phyloP scores from a whole-genome alignment of 768 basidiomycete genomes.

The Phaffia australis region DNA sequence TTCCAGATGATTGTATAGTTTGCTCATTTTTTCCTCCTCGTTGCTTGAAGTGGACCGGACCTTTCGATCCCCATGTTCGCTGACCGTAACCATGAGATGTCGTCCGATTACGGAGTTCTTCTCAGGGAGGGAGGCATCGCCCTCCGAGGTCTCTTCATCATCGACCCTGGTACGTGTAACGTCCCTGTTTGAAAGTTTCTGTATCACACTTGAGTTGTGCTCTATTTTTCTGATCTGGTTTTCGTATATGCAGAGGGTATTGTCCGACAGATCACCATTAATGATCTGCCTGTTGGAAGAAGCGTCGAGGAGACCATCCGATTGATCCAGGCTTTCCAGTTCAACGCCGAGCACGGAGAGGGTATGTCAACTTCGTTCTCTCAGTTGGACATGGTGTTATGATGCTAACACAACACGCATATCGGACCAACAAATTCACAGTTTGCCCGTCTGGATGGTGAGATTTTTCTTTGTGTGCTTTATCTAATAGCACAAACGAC shows the following conservation, averaged over 20 bases:
- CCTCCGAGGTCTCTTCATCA: conserved; percentile 51
- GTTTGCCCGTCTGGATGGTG: too few species aligned
- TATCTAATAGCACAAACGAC: too few species aligned
- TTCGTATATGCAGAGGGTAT: conserved; percentile 1
- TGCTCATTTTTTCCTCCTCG: conserved; percentile 37
- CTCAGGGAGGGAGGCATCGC: conserved; percentile 80
- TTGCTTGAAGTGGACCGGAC: conserved; percentile 77
- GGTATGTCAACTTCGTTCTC: too few species aligned
- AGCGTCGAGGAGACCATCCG: conserved; percentile 87
- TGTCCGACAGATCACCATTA: conserved; percentile 64
- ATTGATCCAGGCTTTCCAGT: conserved; percentile 87
- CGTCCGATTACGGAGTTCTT: conserved; percentile 76
- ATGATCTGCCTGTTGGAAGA: conserved; percentile 89
- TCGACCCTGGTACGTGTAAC: conserved; percentile 28
- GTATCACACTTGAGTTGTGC: conserved; percentile 8
- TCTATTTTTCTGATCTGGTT: conserved; percentile 13
- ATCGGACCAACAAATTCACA: too few species aligned
- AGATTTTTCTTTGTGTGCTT: too few species aligned
- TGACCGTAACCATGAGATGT: conserved; percentile 53
- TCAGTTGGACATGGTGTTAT: too few species aligned
- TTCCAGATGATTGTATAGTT: background rate
- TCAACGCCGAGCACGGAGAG: conserved; percentile 30
- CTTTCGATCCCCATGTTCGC: conserved; percentile 60
- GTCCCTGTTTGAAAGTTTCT: conserved; percentile 26
- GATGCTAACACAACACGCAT: too few species aligned